Evolutionary conservation across 2,329 filamentous ascomycete genomes (phyloP).

Genomic region (Botrytis cinerea): DNA sequence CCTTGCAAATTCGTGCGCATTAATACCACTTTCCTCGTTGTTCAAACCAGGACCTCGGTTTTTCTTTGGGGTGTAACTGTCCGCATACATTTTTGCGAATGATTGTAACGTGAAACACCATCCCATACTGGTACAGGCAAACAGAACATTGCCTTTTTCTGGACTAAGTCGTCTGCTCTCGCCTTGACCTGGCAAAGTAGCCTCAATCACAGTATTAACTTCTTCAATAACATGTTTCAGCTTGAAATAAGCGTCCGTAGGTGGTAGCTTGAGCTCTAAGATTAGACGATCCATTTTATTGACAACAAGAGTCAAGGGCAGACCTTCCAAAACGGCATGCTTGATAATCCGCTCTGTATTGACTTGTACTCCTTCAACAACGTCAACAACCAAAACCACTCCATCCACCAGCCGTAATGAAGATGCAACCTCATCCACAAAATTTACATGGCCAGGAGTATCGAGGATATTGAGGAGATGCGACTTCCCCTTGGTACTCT

Average conservation of each 20-base stretch:
- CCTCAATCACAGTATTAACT: slow-evolving; percentile 94
- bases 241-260: slow-evolving; percentile 97
- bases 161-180: slow-evolving; percentile 82
- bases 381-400: slow-evolving; percentile 89
- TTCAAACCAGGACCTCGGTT: slow-evolving; percentile 46
- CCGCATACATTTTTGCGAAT: slow-evolving; percentile 94
- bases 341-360: slow-evolving; percentile 98
- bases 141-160: slow-evolving; percentile 97
- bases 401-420: slow-evolving; percentile 86
- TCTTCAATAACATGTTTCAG: slow-evolving; percentile 98
- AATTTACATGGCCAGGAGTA: slow-evolving; percentile 97
- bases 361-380: slow-evolving; percentile 97
- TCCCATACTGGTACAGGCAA: slow-evolving; percentile 88
- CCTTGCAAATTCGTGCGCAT: slow-evolving; percentile 77
- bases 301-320: slow-evolving; percentile 85
- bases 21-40: slow-evolving; percentile 53
- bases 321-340: slow-evolving; percentile 85
- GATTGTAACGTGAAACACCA: slow-evolving; percentile 96
- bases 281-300: slow-evolving; percentile 98
- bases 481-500: slow-evolving; percentile 87
- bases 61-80: slow-evolving; percentile 62
- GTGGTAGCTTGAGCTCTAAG: slow-evolving; percentile 88
- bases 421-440: slow-evolving; percentile 93
- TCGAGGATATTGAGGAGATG: slow-evolving; percentile 94
- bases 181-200: slow-evolving; percentile 77